Conservation (phyloP, 495 filamentous ascomycete species). For the Cryomyces antarcticus region DNA sequence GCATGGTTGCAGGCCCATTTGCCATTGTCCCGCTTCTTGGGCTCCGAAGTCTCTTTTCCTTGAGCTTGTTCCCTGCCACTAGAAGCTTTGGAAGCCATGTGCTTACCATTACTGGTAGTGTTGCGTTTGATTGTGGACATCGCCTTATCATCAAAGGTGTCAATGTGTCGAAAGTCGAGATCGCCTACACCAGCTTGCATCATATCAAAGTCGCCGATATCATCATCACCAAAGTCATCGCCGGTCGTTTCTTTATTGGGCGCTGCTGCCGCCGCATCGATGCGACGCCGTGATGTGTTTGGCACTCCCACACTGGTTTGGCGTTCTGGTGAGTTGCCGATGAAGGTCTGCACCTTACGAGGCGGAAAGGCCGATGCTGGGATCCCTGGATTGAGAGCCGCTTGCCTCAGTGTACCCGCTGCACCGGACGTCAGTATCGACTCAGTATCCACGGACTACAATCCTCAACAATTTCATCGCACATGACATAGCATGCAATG, state of each 20-base stretch:
- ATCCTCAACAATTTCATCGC: constrained; percentile 60
- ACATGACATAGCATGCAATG: constrained; percentile 57
- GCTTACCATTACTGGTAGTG: constrained; percentile 2
- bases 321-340: constrained; percentile 8
- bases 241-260: neutral
- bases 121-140: constrained; percentile 4
- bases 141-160: constrained; percentile 20
- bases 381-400: constrained; percentile 40
- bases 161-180: constrained; percentile 26
- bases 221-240: constrained; percentile 36
- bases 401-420: constrained; percentile 56
- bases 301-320: constrained; percentile 3
- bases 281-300: constrained; percentile 7
- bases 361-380: constrained; percentile 31
- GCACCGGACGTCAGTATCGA: neutral
- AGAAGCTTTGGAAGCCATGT: neutral
- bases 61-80: constrained; percentile 5
- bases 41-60: constrained; percentile 17
- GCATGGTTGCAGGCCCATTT: constrained; percentile 81
- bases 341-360: neutral
- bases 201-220: constrained; percentile 35
- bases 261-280: neutral
- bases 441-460: neutral
- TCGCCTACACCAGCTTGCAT: constrained; percentile 18
- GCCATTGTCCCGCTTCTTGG: constrained; percentile 49